Conservation (phyloP, 2,329 filamentous ascomycete species). For the Clonostachys rhizophaga region DNA sequence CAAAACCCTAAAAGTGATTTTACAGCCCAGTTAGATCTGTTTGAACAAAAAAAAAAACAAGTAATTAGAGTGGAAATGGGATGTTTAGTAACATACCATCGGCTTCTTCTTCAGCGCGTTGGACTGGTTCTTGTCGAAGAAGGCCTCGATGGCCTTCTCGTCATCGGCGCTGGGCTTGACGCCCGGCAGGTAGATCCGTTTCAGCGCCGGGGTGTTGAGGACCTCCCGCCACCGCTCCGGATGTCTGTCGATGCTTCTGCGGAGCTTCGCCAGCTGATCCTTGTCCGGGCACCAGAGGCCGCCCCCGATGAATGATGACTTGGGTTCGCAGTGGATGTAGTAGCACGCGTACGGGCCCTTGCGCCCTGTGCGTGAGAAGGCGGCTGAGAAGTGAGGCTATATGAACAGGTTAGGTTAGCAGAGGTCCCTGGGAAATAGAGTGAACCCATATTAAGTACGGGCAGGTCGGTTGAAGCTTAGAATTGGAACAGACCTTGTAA, state of each 20-base stretch:
- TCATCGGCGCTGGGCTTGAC: slow-evolving; percentile 20
- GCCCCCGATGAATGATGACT: slow-evolving; percentile 65
- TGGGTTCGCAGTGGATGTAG: slow-evolving; percentile 78
- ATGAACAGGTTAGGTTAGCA: not conserved
- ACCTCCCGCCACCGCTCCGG: slow-evolving; percentile 66
- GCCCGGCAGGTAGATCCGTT: slow-evolving; percentile 57
- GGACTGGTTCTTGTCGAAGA: slow-evolving; percentile 64
- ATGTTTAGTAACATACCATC: not conserved
- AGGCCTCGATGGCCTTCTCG: slow-evolving; percentile 62
- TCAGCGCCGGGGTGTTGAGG: slow-evolving; percentile 56
- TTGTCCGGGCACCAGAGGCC: slow-evolving; percentile 79
- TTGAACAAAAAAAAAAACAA: not conserved
- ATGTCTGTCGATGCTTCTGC: slow-evolving; percentile 70
- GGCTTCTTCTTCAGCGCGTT: slow-evolving; percentile 81
- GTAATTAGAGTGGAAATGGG: not conserved
- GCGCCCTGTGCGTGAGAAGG: slow-evolving; percentile 81
- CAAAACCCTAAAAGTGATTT: slow-evolving; percentile 56
- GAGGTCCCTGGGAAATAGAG: slow-evolving; percentile 10
- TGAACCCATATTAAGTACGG: slow-evolving; percentile 7
- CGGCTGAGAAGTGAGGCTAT: slow-evolving; percentile 76
- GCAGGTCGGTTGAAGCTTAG: no score
- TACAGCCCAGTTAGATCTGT: not conserved
- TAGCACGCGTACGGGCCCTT: slow-evolving; percentile 88
- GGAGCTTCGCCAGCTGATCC: slow-evolving; percentile 58
- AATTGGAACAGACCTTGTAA: slow-evolving; percentile 62